Evolutionary conservation across 345 rosid genomes (phyloP), one percentile per base, ranked within the genome.

Genomic region (Turritis glabra): DNA sequence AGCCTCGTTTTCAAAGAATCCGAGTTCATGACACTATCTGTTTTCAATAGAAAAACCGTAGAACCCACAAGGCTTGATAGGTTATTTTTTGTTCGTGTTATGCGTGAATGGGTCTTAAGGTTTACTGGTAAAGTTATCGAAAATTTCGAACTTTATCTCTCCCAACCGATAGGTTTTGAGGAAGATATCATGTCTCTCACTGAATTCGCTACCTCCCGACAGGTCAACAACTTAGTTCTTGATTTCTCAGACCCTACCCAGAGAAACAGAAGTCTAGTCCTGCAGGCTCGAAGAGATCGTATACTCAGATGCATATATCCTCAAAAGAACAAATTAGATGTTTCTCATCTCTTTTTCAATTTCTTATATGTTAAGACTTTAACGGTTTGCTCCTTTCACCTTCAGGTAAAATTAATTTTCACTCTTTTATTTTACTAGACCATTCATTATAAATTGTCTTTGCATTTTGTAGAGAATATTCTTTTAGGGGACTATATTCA

Each of bases 1-100:
- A 63, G 22, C 40, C 54, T 73, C 14, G 70, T 64, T 9, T 64
- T 73, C 71, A 64, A 15, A 63, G 71, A 73, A 33, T 73, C 56
- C 0, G 64, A 73, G 2, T 73, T 73, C 32, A 15, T 40, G 15
- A 38, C 40, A 48, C 17, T 12, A 26, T 9, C 30, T 51, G 37
- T 3, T 0, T 7, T 8, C 4, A 11, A 38, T 5, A 8, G 3
- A 12, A 14, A 60, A 14, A 14, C 8, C 22, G 4, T n/a, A 56
- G 7, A 30, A 30, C 2, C 33, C 25, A 52, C 4, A 21, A 19
- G n/a, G 7, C 0, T 21, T 37, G 10, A 48, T 40, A 51, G 63
- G 12, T 3, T 0, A 5, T 14, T 52, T 9, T 72, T 63, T 52
- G 54, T 40, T 63, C 2, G 11, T 15, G 8, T 19, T 19, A 40